Evolutionary conservation across 1,284 basidiomycete genomes (phyloP), one percentile per base, ranked within the genome.

Genomic region (Phlebopus sp.): DNA sequence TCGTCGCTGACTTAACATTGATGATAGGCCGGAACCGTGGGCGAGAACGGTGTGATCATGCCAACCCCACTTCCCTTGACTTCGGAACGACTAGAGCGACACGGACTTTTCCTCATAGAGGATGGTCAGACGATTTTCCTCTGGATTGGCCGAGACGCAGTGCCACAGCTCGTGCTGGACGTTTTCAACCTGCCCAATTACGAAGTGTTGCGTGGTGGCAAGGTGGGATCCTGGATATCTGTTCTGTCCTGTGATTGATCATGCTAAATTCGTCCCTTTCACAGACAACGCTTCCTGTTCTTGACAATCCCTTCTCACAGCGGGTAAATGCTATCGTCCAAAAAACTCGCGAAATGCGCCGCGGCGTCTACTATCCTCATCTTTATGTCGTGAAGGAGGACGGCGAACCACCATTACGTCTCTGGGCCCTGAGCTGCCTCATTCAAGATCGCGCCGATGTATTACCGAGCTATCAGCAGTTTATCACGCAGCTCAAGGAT

Each of bases 381-480:
- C 73, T 99, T n/a, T 99, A 98, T 66, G 75, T 99, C 37, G 95
- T 98, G 60, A 99, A 99, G 73, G 94, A 97, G 67, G 97, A 99
- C 60, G 96, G 94, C 47, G 97, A 99, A 69, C 91, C 93, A 2
- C 86, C 92, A 41, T 74, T 99, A 63, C 77, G 95, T 51, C 79
- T 93, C 56, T 98, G 95, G 95, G 97, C 96, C 0, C 77, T 99
- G 55, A 94, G 91, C 63, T 81, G 86, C 66, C 80, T 99, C 59
- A 88, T 99, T 59, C 95, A 99, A 72, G 97, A 99, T 70, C 85
- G 97, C 50, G 88, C 92, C 62, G 97, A 99, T 68, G 85, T 91
- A 55, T 78, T 94, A 63, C 92, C 92, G 39, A 96, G 92, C 67
- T 99, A 99, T 70, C 87, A 92, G 62, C 96, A 98, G 69, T 99